Base-by-base conservation (phyloP, 139 green algal species). In the Asterochloris sp. region DNA sequence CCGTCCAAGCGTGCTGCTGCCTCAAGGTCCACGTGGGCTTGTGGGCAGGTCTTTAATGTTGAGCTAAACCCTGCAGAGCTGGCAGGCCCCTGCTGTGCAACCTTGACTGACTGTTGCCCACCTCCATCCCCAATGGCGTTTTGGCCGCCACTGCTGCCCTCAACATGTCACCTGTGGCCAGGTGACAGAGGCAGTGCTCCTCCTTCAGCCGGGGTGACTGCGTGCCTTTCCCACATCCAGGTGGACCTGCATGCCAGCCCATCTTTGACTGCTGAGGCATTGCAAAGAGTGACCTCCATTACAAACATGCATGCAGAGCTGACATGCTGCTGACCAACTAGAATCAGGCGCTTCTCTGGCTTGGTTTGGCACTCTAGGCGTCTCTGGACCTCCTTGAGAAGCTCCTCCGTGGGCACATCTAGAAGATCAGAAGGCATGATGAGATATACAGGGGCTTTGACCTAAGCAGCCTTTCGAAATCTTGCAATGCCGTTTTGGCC, bases 91-190 rank as follows among this genome's bases (percentile, higher is more conserved):
- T 54, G 38, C 38, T 54, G 38, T 54, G 38, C 38, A 54, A 10
- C 4, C 2, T 2, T 54, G 38, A 54, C 2, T 54, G 38, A 54
- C 38, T 2, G 6, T 54, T 54, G 38, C 38, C 11, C 14, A 85
- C 87, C 81, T 97, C 90, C 24, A 93, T 26, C 15, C 94, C 94
- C n/a, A 97, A 86, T 1, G 91, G 87, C 0, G 91, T 94, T 82
- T 93, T 92, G 26, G 92, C 92, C 0, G 93, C 90, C 13, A 98
- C 95, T 12, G 96, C 96, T 21, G 95, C 94, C 13, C 95, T 83
- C 26, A 98, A 92, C 94, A 98, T 95, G 87, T 98, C 95, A n/a
- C 95, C 96, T 0, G 97, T 99, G 19, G 97, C 96, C 27, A 99
- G 84, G 85, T 99, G 97, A 89, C 97, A 99, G 80, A 99, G 83